Evolutionary conservation across 768 basidiomycete species (phyloP).

Genomic region (Rhizopogon vinicolor): DNA sequence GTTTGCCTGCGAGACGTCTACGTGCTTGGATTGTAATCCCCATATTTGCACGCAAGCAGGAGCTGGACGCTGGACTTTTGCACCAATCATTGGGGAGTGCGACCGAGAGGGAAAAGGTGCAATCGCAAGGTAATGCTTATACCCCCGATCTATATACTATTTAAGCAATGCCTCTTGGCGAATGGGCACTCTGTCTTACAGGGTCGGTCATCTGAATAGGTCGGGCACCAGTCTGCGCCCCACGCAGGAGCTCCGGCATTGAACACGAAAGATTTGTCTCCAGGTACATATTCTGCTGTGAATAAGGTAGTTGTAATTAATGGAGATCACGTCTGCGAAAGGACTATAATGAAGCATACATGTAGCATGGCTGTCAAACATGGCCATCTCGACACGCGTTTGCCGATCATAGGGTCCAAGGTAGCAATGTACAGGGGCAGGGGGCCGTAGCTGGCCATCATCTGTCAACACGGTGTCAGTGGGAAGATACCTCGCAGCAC

Average conservation of each 20-base stretch:
- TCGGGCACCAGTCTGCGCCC: conserved; percentile 93
- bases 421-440: conserved; percentile 54
- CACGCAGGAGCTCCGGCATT: conserved; percentile 89
- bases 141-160: conserved; percentile 38
- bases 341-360: conserved; percentile 37
- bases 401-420: conserved; percentile 65
- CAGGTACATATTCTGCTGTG: conserved; percentile 58
- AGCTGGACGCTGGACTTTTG: conserved; percentile 47
- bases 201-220: conserved; percentile 50
- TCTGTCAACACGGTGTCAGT: conserved; percentile 45
- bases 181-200: conserved; percentile 33
- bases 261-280: conserved; percentile 65
- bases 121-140: conserved; percentile 81
- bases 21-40: conserved; percentile 38
- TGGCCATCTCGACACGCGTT: conserved; percentile 39
- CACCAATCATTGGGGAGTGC: conserved; percentile 64
- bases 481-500: conserved; percentile 57
- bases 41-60: conserved; percentile 85
- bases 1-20: conserved; percentile 20
- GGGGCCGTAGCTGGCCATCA: conserved; percentile 44
- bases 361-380: conserved; percentile 55
- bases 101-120: conserved; percentile 64
- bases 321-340: not conserved
- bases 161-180: not conserved
- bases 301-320: conserved; percentile 1